Conservation (phyloP, 257 asterid genomes). For the Rauvolfia tetraphylla region DNA sequence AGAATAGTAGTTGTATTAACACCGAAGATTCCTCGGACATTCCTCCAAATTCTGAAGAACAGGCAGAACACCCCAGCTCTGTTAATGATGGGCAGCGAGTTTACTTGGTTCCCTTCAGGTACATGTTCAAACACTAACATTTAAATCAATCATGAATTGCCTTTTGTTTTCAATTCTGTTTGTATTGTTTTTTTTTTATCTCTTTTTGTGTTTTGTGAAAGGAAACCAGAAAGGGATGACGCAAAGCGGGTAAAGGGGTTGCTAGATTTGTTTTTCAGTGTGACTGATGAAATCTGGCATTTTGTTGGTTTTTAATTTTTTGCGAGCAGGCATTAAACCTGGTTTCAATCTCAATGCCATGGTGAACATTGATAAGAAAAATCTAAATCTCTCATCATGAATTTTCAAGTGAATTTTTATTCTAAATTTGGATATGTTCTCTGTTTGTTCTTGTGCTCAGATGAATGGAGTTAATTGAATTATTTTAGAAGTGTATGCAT, state of each 20-base stretch:
- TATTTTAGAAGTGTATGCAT: not conserved
- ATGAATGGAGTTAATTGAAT: not conserved
- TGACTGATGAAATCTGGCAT: not conserved
- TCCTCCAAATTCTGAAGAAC: conserved; percentile 22
- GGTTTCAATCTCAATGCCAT: not conserved
- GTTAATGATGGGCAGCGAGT: conserved; percentile 66
- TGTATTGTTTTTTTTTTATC: not conserved
- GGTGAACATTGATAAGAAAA: not conserved
- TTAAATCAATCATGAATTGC: not conserved
- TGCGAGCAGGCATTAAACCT: not conserved
- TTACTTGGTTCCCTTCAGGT: conserved; percentile 90
- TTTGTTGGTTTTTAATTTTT: too few species aligned
- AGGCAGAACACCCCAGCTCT: conserved; percentile 38
- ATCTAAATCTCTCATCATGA: conserved; percentile 7
- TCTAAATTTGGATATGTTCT: not conserved
- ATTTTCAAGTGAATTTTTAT: not conserved
- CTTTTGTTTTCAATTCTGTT: not conserved
- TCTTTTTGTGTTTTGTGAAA: not conserved
- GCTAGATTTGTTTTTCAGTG: conserved; percentile 1
- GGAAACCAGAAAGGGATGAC: not conserved
- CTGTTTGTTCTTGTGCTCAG: not conserved
- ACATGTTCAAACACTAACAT: not conserved
- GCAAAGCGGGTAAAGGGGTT: not conserved
- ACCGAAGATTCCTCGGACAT: conserved; percentile 37
- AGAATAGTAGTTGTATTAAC: conserved; percentile 16